Conservation (phyloP, 2,329 filamentous ascomycete genomes). For the Apiospora aurea region DNA sequence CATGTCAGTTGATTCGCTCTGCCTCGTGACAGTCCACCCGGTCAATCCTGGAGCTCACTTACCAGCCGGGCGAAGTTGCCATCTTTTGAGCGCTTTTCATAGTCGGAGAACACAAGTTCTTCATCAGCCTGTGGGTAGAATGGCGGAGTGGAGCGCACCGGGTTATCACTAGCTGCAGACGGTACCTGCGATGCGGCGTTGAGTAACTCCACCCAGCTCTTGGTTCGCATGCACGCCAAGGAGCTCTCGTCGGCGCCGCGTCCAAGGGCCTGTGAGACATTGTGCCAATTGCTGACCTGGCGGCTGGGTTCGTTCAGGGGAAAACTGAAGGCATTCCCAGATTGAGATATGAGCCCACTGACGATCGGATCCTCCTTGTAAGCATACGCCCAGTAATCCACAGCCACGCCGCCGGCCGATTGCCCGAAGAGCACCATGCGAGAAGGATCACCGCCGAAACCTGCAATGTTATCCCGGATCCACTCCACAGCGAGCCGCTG, state of each 20-base stretch:
- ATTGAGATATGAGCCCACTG: conserved; percentile 52
- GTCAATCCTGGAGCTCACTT: background rate
- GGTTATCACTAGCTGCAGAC: conserved; percentile 41
- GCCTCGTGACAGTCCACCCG: accelerated
- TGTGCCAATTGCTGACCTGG: conserved; percentile 50
- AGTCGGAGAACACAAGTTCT: conserved; percentile 50
- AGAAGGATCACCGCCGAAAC: conserved; percentile 50
- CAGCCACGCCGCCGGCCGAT: conserved; percentile 49
- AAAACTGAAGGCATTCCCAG: conserved; percentile 55
- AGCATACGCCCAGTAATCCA: conserved; percentile 57
- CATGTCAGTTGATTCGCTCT: conserved; percentile 33
- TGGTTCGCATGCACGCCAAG: conserved; percentile 48
- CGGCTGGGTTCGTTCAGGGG: conserved; percentile 45
- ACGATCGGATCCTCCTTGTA: conserved; percentile 57
- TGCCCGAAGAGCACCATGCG: conserved; percentile 48
- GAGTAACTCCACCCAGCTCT: conserved; percentile 46
- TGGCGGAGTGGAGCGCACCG: conserved; percentile 45
- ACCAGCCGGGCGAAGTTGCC: conserved; percentile 35
- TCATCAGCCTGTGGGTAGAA: conserved; percentile 53
- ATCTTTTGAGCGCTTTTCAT: conserved; percentile 31
- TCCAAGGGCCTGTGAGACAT: conserved; percentile 46
- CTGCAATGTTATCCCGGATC: conserved; percentile 49
- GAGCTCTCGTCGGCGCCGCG: conserved; percentile 42
- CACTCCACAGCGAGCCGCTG: conserved; percentile 55
- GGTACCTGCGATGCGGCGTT: conserved; percentile 45